Percentiles rank a stretch among this genome's conserved stretches.
Conservation (phyloP, 768 basidiomycete species). For the Tylopilus felleus region DNA sequence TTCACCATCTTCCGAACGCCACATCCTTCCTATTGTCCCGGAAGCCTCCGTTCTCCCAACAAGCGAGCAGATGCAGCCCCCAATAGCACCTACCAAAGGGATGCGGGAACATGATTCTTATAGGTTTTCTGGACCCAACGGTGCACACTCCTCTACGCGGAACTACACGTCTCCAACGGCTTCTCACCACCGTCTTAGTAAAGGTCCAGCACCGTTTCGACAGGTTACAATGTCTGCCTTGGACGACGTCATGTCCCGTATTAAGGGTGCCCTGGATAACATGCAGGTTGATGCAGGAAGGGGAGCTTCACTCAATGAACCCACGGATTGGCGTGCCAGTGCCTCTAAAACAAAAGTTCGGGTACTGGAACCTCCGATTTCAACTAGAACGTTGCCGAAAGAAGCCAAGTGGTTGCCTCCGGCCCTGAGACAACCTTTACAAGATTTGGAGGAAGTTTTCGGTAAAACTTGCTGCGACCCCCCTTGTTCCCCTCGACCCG, state of each 20-base stretch:
- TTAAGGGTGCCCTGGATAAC: slow-evolving; percentile 72
- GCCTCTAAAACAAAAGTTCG: slow-evolving; percentile 22
- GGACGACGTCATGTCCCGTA: slow-evolving; percentile 81
- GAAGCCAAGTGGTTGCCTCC: slow-evolving; percentile 58
- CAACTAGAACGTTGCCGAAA: slow-evolving; percentile 24
- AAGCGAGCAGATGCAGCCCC: slow-evolving; percentile 8
- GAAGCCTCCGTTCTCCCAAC: slow-evolving; percentile 11
- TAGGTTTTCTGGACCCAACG: slow-evolving; percentile 19
- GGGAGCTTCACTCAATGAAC: slow-evolving; percentile 13
- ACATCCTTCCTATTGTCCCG: slow-evolving; percentile 12
- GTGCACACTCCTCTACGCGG: slow-evolving; percentile 12
- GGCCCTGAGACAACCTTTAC: slow-evolving; percentile 39
- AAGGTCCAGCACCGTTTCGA: slow-evolving; percentile 33
- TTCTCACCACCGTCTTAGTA: slow-evolving; percentile 23
- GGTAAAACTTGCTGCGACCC: slow-evolving; percentile 46
- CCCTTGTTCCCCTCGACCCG: slow-evolving; percentile 44
- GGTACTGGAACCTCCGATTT: slow-evolving; percentile 13
- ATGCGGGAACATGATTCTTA: slow-evolving; percentile 20
- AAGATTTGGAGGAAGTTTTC: slow-evolving; percentile 45
- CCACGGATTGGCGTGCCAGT: slow-evolving; percentile 20
- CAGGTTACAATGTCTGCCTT: slow-evolving; percentile 68
- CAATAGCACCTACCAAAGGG: slow-evolving; percentile 4
- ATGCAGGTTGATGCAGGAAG: slow-evolving; percentile 52
- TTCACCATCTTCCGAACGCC: slow-evolving; percentile 18
- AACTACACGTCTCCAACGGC: slow-evolving; percentile 15